Percentiles rank a stretch among this genome's conserved stretches.
phyloP scores from a whole-genome alignment of 768 basidiomycete genomes.

The Tulasnella sp. region DNA sequence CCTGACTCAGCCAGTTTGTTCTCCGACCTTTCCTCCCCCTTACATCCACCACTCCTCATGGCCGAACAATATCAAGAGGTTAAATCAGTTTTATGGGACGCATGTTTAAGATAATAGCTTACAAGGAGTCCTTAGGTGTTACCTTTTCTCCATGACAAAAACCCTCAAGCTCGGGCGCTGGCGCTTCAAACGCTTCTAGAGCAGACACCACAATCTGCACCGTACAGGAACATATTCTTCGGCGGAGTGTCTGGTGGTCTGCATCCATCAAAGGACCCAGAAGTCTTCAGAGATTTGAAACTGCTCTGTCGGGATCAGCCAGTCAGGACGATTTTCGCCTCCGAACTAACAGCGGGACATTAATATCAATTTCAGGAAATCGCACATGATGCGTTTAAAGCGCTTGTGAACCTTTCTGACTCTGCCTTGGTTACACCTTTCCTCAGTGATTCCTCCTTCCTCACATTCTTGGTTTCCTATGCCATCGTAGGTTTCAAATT shows the following conservation, averaged over 20 bases:
- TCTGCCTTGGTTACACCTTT: slow-evolving; percentile 57
- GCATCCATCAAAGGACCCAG: slow-evolving; percentile 52
- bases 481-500: slow-evolving; percentile 59
- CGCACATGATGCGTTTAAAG: slow-evolving; percentile 91
- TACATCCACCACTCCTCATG: neutral
- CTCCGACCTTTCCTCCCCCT: neutral
- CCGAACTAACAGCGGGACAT: slow-evolving; percentile 21
- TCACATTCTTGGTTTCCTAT: slow-evolving; percentile 79
- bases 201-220: slow-evolving; percentile 64
- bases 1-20: neutral
- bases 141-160: slow-evolving; percentile 75
- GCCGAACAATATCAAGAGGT: slow-evolving; percentile 4
- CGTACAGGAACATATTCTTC: slow-evolving; percentile 70
- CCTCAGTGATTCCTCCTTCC: slow-evolving; percentile 63
- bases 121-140: slow-evolving; percentile 47
- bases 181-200: slow-evolving; percentile 77
- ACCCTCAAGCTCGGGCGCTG: slow-evolving; percentile 79
- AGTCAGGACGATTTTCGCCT: slow-evolving; percentile 36
- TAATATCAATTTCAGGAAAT: slow-evolving; percentile 48
- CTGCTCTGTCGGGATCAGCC: slow-evolving; percentile 82
- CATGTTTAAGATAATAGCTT: neutral
- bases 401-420: slow-evolving; percentile 89
- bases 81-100: neutral
- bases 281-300: slow-evolving; percentile 72
- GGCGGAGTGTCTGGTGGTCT: slow-evolving; percentile 51